A percentile compares a stretch with the other conserved stretches of the same genome.
Evolutionary conservation across 2,329 filamentous ascomycete genomes (phyloP).

Genomic region (Epichloe baconii): DNA sequence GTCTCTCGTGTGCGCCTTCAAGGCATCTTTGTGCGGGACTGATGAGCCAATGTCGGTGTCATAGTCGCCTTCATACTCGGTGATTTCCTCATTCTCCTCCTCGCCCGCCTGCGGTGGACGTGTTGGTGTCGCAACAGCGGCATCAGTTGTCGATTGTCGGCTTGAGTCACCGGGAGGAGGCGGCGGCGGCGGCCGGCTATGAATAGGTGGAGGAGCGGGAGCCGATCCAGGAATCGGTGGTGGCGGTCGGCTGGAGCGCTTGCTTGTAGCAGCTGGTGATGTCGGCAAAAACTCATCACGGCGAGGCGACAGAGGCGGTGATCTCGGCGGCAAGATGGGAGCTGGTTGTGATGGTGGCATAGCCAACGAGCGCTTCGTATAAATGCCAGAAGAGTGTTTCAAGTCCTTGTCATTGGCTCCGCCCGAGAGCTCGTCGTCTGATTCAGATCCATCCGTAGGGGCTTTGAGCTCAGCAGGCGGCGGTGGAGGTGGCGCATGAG

Average conservation of each 20-base stretch:
- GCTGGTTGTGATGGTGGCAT: slow-evolving; percentile 27
- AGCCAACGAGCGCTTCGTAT: slow-evolving; percentile 23
- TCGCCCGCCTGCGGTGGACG: slow-evolving; percentile 36
- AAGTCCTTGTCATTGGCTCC: slow-evolving; percentile 28
- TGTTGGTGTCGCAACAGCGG: slow-evolving; percentile 28
- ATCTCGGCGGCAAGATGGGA: slow-evolving; percentile 16
- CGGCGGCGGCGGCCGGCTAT: slow-evolving; percentile 49
- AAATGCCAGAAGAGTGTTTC: slow-evolving; percentile 25
- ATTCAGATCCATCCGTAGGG: slow-evolving; percentile 67
- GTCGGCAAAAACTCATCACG: slow-evolving; percentile 28
- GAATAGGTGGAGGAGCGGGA: slow-evolving; percentile 32
- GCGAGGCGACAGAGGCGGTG: slow-evolving; percentile 23
- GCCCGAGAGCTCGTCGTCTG: slow-evolving; percentile 72
- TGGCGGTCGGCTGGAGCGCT: slow-evolving; percentile 43
- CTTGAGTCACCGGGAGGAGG: slow-evolving; percentile 32
- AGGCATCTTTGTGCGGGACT: slow-evolving; percentile 82
- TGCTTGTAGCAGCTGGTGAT: slow-evolving; percentile 29
- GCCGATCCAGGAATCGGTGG: slow-evolving; percentile 47
- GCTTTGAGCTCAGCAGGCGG: slow-evolving; percentile 44
- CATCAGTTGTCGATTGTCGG: slow-evolving; percentile 47
- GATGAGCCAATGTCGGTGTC: slow-evolving; percentile 95
- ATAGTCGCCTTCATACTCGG: slow-evolving; percentile 95
- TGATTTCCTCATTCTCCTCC: slow-evolving; percentile 64
- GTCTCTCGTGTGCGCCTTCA: slow-evolving; percentile 70
- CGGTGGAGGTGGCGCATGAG: slow-evolving; percentile 45